A percentile compares a stretch with the other conserved stretches of the same genome.
These are phyloP conservation scores for Penicillium concentricum DNA, from an alignment of 2,329 filamentous ascomycete genomes.

Conservation along the genomic window DNA sequence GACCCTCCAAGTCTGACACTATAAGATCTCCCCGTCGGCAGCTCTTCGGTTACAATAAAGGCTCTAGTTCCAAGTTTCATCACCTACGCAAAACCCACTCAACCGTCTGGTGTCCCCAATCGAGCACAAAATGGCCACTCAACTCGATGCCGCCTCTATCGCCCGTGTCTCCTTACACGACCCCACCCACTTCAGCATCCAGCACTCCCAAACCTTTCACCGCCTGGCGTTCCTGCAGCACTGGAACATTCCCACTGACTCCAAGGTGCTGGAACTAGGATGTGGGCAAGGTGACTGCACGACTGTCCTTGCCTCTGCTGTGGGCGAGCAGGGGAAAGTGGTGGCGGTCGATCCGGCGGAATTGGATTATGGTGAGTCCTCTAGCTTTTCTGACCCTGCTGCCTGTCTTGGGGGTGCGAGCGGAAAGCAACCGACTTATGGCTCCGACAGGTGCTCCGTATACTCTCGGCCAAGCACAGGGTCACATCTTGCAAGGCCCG, in stretches of 20 bases:
- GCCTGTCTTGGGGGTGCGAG: neutral
- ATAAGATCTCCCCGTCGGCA: neutral
- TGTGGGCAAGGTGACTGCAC: constrained; percentile 62
- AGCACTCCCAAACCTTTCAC: constrained; percentile 12
- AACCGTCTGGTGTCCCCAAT: neutral
- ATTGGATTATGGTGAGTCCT: constrained; percentile 47
- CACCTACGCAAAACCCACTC: neutral
- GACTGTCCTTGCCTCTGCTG: constrained; percentile 51
- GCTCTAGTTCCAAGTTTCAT: neutral
- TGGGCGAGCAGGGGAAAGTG: constrained; percentile 47
- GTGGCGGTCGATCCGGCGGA: constrained; percentile 55
- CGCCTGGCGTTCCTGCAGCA: constrained; percentile 8
- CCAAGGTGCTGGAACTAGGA: constrained; percentile 56
- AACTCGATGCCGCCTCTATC: constrained; percentile 10
- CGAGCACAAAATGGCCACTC: constrained; percentile 9
- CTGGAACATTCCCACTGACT: constrained; percentile 13
- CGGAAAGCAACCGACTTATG: constrained; percentile 1
- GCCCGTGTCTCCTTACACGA: constrained; percentile 13
- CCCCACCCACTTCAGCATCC: constrained; percentile 12
- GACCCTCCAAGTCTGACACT: neutral
- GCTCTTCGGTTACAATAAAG: neutral
- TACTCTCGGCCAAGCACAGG: constrained; percentile 16
- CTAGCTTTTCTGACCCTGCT: neutral
- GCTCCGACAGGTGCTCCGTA: constrained; percentile 12
- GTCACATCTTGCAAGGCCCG: constrained; percentile 9